These are phyloP conservation scores for Cymbopogon flexuosus DNA, from an alignment of 202 grass and related monocot genomes.

Conservation along the genomic window DNA sequence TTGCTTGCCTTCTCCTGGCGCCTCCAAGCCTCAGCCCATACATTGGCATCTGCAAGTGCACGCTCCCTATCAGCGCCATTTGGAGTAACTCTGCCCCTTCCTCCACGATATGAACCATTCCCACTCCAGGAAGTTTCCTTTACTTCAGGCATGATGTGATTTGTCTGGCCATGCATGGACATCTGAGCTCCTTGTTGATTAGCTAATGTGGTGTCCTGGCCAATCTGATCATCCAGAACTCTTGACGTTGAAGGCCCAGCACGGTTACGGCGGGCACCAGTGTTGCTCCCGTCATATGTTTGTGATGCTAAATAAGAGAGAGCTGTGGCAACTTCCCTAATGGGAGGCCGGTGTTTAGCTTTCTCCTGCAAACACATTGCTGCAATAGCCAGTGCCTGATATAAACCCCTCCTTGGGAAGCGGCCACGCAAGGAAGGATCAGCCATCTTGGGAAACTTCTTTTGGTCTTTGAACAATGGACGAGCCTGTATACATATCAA, in stretches of 20 bases:
- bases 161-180: background rate
- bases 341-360: constrained; percentile 49
- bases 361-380: constrained; percentile 82
- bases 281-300: constrained; percentile 20
- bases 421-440: constrained; percentile 52
- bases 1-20: constrained; percentile 30
- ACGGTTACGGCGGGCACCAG: background rate
- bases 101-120: constrained; percentile 1
- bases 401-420: constrained; percentile 53
- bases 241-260: constrained; percentile 31
- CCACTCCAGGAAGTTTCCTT: constrained; percentile 19
- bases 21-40: constrained; percentile 47
- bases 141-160: background rate
- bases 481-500: constrained; percentile 49
- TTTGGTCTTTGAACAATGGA: constrained; percentile 75
- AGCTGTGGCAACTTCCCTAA: constrained; percentile 54
- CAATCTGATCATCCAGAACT: constrained; percentile 16
- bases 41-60: constrained; percentile 44
- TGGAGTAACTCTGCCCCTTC: constrained; percentile 32
- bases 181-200: constrained; percentile 23
- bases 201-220: background rate
- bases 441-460: constrained; percentile 64
- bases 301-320: constrained; percentile 68
- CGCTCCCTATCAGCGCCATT: constrained; percentile 35
- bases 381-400: constrained; percentile 64